Percentiles rank a stretch among this genome's conserved stretches.
These are phyloP conservation scores for Tricholoma saponaceum DNA, from an alignment of 768 basidiomycete species.

Conservation along the genomic window DNA sequence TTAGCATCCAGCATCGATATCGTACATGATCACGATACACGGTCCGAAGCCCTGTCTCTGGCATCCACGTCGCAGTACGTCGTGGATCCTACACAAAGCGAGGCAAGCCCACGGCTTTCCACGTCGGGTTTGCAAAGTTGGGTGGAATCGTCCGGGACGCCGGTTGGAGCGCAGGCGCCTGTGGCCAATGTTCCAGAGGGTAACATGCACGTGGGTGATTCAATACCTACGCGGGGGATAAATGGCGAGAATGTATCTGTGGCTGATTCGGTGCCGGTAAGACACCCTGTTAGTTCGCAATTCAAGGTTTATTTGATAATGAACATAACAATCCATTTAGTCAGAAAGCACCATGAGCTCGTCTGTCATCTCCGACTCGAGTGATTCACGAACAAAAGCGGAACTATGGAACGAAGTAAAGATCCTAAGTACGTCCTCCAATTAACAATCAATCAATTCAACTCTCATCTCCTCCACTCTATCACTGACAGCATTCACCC, in stretches of 20 bases:
- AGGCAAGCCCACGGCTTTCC: slow-evolving; percentile 1
- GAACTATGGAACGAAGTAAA: slow-evolving; percentile 95
- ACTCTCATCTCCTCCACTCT: not conserved
- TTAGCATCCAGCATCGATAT: slow-evolving; percentile 33
- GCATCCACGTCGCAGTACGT: slow-evolving; percentile 24
- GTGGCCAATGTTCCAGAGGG: slow-evolving; percentile 11
- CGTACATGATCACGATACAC: slow-evolving; percentile 30
- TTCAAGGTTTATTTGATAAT: not conserved
- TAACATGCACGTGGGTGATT: slow-evolving; percentile 31
- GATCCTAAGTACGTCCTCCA: slow-evolving; percentile 63
- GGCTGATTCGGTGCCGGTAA: slow-evolving; percentile 14
- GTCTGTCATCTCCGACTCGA: slow-evolving; percentile 24
- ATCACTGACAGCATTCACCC: slow-evolving; percentile 65
- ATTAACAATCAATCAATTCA: too few relatives aligned
- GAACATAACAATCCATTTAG: slow-evolving; percentile 11
- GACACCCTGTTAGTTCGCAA: not conserved
- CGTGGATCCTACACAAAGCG: not conserved
- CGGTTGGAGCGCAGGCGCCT: slow-evolving; percentile 9
- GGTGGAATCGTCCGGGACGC: slow-evolving; percentile 21
- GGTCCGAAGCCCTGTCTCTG: slow-evolving; percentile 42
- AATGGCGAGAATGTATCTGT: slow-evolving; percentile 15
- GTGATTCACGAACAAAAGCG: slow-evolving; percentile 53
- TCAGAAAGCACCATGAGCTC: slow-evolving; percentile 31
- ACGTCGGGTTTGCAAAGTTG: slow-evolving; percentile 35
- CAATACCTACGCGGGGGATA: slow-evolving; percentile 17